Evolutionary conservation across 495 filamentous ascomycete species (phyloP).

Genomic region (Daldinia decipiens): DNA sequence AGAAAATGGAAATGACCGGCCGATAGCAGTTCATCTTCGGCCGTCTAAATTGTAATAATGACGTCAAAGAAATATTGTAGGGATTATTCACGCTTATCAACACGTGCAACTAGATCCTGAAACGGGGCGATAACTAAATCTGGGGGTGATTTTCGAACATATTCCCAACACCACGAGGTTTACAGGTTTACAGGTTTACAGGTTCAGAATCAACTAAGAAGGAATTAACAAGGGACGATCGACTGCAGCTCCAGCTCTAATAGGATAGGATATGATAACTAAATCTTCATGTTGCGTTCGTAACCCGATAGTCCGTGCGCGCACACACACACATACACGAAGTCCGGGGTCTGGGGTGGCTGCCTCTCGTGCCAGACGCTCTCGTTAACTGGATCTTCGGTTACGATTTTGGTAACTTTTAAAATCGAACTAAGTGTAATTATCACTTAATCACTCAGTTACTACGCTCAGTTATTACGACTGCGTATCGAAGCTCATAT

Average conservation of each 20-base stretch:
- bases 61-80: slow-evolving; percentile 24
- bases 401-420: slow-evolving; percentile 10
- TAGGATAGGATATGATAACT: slow-evolving; percentile 11
- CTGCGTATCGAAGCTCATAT: background rate
- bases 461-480: background rate
- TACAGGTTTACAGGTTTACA: slow-evolving; percentile 27
- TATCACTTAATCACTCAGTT: background rate
- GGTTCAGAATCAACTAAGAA: slow-evolving; percentile 14
- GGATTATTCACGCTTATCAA: slow-evolving; percentile 39
- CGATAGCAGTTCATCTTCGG: background rate
- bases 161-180: slow-evolving; percentile 15
- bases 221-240: slow-evolving; percentile 27
- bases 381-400: slow-evolving; percentile 7
- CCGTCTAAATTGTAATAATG: slow-evolving; percentile 10
- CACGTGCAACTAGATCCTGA: slow-evolving; percentile 42
- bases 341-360: background rate
- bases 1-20: slow-evolving; percentile 4
- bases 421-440: background rate
- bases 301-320: slow-evolving; percentile 21
- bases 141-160: slow-evolving; percentile 40
- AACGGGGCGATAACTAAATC: slow-evolving; percentile 41
- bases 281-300: slow-evolving; percentile 28
- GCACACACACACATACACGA: background rate
- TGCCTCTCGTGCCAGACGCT: slow-evolving; percentile 7
- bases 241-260: slow-evolving; percentile 27